Evolutionary conservation across 2,329 filamentous ascomycete species (phyloP).

Genomic region (Aspergillus brunneoviolaceus): DNA sequence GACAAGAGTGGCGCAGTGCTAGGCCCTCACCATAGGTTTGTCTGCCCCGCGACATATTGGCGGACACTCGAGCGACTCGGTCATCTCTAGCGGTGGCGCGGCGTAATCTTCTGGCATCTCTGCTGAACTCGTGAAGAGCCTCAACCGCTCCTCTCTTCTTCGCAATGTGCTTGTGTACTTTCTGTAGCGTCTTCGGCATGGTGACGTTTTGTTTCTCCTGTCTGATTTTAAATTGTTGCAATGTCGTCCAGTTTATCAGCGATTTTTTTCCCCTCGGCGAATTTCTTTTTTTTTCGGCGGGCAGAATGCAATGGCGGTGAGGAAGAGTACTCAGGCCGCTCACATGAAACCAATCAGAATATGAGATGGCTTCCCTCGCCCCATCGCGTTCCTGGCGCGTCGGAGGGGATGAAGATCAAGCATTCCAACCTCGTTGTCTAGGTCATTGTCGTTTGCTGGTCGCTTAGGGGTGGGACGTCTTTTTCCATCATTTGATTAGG

Average conservation of each 20-base stretch:
- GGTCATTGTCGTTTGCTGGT: conserved; percentile 17
- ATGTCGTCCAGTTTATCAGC: not conserved
- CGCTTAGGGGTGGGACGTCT: conserved; percentile 1
- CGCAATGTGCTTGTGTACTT: conserved; percentile 83
- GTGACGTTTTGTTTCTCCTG: conserved; percentile 1
- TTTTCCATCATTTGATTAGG: conserved; percentile 3
- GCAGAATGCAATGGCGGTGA: conserved; percentile 38
- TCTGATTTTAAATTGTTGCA: not conserved
- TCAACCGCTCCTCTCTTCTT: conserved; percentile 80
- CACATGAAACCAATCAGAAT: conserved; percentile 19
- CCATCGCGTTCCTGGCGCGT: conserved; percentile 36
- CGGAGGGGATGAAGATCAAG: conserved; percentile 27
- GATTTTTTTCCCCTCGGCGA: conserved; percentile 8
- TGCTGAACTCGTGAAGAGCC: conserved; percentile 80
- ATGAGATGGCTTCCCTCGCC: not conserved
- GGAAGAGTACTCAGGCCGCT: conserved; percentile 8
- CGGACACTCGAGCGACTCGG: conserved; percentile 70
- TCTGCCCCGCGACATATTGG: conserved; percentile 71
- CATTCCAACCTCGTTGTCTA: conserved; percentile 34
- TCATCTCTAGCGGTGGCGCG: conserved; percentile 78
- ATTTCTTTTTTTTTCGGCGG: conserved; percentile 28
- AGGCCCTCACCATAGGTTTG: conserved; percentile 62
- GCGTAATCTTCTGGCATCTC: conserved; percentile 79
- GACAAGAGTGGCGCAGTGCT: conserved; percentile 24
- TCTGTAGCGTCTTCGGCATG: conserved; percentile 77